phyloP scores from a whole-genome alignment of 176 grass and related monocot genomes.

The Phragmites australis region DNA sequence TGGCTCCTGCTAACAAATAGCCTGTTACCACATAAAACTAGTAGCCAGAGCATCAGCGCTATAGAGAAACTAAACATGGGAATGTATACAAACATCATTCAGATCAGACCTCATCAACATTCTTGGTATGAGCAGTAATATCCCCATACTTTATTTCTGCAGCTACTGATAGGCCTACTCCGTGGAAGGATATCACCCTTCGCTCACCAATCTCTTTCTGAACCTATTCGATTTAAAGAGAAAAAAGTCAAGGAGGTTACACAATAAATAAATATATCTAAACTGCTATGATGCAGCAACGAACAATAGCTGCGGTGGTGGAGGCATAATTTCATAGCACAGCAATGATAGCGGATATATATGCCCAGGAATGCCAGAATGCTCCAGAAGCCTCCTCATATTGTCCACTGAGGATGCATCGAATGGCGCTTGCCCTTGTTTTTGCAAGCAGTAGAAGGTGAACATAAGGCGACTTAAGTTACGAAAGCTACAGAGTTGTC shows the following conservation, averaged over 20 bases:
- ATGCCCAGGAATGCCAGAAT: slow-evolving; percentile 71
- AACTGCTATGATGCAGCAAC: slow-evolving; percentile 9
- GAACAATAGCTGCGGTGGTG: slow-evolving; percentile 71
- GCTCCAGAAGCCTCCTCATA: slow-evolving; percentile 96
- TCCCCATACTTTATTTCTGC: slow-evolving; percentile 76
- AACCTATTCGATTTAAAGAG: slow-evolving; percentile 51
- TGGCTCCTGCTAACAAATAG: slow-evolving; percentile 9
- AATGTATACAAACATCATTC: slow-evolving; percentile 28
- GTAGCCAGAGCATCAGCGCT: background rate
- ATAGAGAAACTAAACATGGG: slow-evolving; percentile 26
- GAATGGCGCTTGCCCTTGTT: slow-evolving; percentile 80
- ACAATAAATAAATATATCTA: slow-evolving; percentile 13
- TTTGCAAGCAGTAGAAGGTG: slow-evolving; percentile 42
- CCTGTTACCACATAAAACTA: slow-evolving; percentile 22
- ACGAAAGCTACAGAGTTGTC: slow-evolving; percentile 1
- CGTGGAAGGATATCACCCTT: slow-evolving; percentile 87
- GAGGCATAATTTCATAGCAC: slow-evolving; percentile 97
- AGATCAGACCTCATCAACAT: slow-evolving; percentile 66
- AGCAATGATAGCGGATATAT: slow-evolving; percentile 93
- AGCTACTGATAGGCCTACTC: slow-evolving; percentile 77
- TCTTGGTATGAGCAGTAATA: slow-evolving; percentile 49
- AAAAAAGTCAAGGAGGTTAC: slow-evolving; percentile 24
- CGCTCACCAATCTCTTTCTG: slow-evolving; percentile 96
- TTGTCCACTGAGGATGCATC: slow-evolving; percentile 88
- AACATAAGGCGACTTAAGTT: slow-evolving; percentile 26